Evolutionary conservation across 2,329 filamentous ascomycete genomes (phyloP), one percentile per base, ranked within the genome.

Genomic region (Cladorrhinum sp.): DNA sequence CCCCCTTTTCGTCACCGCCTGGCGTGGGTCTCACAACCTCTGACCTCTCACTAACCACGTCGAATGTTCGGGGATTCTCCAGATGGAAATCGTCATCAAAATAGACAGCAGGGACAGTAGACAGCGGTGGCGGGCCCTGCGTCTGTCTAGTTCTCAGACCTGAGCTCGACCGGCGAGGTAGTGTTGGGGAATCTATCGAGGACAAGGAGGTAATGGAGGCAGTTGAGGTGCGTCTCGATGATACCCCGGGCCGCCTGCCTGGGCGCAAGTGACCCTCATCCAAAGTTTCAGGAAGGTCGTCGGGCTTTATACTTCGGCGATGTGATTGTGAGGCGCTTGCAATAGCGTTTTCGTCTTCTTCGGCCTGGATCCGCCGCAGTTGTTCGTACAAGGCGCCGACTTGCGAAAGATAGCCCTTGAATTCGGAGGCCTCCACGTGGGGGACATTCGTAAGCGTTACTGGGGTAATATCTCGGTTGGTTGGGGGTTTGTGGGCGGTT

Each of bases 61-160:
- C 95, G 72, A 99, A 99, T 0, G 90, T 98, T 55, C 95, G 86
- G 0, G 95, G 95, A 65, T 99, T 98, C 72, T 99, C 95, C 7
- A 99, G 83, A 69, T 92, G 94, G 68, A 99, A 99, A 68, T 92
- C 88, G 33, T 96, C 90, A 58, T 98, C 95, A 68, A 97, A 97
- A 72, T 98, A 99, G 10, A 99, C 91, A 54, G 80, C 84, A 0
- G 95, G 95, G 49, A 99, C 96, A 0, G 93, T 98, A 3, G 92
- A 95, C 26, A 99, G 74, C 0, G 93, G 95, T 1, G 95, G 92
- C 1, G 90, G 86, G 0, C 89, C 89, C 62, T 93, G 89, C 0
- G 82, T 75, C 46, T 81, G 81, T 66, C 87, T 86, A 69, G 85
- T 85, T 60, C 76, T 75, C 65, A 80, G 81, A 20, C 77, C 75